These are phyloP conservation scores for Umbilicaria muhlenbergii DNA, from an alignment of 495 filamentous ascomycete species.

Conservation along the genomic window DNA sequence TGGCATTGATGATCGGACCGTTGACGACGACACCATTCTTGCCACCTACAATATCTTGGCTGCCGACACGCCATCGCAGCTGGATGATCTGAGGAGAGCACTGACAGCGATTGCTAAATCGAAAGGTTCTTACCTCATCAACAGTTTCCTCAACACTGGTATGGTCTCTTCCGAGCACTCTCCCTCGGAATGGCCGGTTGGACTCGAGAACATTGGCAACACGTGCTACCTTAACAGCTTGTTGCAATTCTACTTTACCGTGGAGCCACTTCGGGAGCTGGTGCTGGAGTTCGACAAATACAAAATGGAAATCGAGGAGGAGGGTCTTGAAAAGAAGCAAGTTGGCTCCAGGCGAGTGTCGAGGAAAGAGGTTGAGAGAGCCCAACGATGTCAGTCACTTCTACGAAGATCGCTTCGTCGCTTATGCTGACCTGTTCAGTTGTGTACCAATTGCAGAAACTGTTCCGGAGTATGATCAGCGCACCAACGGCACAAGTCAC, in stretches of 20 bases:
- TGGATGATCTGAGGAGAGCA: conserved; percentile 31
- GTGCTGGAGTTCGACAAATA: conserved; percentile 56
- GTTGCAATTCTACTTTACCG: conserved; percentile 85
- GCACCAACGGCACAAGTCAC: conserved; percentile 35
- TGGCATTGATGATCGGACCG: conserved; percentile 35
- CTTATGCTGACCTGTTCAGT: conserved; percentile 28
- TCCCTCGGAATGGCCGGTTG: conserved; percentile 50
- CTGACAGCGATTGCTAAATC: conserved; percentile 34
- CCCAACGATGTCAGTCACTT: conserved; percentile 48
- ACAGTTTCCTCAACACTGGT: conserved; percentile 11
- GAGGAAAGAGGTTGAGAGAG: conserved; percentile 46
- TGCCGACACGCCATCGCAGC: conserved; percentile 31
- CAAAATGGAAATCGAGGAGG: conserved; percentile 46
- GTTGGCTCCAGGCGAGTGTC: conserved; percentile 48
- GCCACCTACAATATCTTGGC: conserved; percentile 33
- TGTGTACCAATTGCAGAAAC: conserved; percentile 47
- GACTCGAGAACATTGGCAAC: conserved; percentile 84
- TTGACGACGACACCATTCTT: conserved; percentile 33
- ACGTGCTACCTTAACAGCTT: conserved; percentile 98
- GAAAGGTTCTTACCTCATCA: conserved; percentile 27
- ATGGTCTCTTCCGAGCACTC: conserved; percentile 20
- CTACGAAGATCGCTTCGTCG: conserved; percentile 1
- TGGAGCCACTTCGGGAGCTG: conserved; percentile 68
- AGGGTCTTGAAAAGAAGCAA: conserved; percentile 41
- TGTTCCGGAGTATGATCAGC: conserved; percentile 60